These are phyloP conservation scores for Hygrophorus pudorinus DNA, from an alignment of 768 basidiomycete species.

Conservation along the genomic window DNA sequence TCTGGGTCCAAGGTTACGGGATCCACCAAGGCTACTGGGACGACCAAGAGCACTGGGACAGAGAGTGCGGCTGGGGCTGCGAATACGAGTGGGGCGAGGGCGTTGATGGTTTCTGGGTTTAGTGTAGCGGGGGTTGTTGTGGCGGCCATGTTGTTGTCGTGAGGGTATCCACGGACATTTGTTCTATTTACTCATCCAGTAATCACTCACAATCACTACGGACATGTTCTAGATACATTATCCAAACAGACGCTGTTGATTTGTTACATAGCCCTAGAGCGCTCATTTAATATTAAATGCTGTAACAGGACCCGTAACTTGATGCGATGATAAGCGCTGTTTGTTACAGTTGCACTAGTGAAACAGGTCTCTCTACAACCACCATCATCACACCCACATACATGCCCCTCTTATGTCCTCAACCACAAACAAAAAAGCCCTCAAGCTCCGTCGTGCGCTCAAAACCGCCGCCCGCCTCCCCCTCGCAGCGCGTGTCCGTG, in stretches of 20 bases:
- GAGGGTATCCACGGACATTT: not conserved
- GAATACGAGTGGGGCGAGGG: not conserved
- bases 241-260: no score
- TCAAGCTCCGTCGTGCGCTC: constrained; percentile 51
- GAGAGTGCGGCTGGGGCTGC: not conserved
- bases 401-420: constrained; percentile 21
- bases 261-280: no score
- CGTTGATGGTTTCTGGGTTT: not conserved
- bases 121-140: not conserved
- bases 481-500: constrained; percentile 40
- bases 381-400: no score
- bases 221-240: no score
- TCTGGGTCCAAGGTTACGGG: not conserved
- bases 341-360: no score
- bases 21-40: not conserved
- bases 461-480: constrained; percentile 50
- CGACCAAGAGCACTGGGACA: not conserved
- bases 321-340: no score
- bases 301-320: no score
- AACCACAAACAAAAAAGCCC: constrained; percentile 15
- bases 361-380: no score
- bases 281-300: no score
- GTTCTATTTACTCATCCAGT: no score
- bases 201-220: no score
- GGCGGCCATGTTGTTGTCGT: not conserved